These are phyloP conservation scores for Globisporangium ultimum DNA, from an alignment of 352 stramenopile species.

Conservation along the genomic window DNA sequence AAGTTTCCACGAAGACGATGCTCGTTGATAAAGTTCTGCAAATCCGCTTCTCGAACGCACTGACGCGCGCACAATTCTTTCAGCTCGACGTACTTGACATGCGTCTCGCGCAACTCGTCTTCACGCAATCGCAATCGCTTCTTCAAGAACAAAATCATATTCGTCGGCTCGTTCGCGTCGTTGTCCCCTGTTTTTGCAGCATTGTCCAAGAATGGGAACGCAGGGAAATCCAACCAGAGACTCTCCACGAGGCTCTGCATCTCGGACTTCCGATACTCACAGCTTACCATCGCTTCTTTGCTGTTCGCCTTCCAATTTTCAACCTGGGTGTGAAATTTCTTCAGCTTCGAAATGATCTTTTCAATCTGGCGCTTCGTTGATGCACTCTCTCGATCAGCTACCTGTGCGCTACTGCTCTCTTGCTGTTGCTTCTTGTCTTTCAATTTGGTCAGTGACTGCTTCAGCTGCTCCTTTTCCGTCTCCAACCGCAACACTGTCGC, in stretches of 20 bases:
- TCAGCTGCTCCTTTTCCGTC: conserved; percentile 32
- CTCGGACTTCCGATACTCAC: conserved; percentile 18
- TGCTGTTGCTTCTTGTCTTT: conserved; percentile 8
- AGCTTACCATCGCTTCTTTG: conserved; percentile 36
- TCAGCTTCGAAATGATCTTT: conserved; percentile 32
- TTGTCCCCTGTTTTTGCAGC: conserved; percentile 6
- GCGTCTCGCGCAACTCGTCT: conserved; percentile 49
- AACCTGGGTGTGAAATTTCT: conserved; percentile 42
- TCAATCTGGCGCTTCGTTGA: conserved; percentile 34
- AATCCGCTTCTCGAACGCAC: conserved; percentile 67
- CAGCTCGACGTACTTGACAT: conserved; percentile 69
- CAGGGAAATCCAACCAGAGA: conserved; percentile 57
- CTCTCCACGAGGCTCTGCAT: conserved; percentile 36
- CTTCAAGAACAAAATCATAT: conserved; percentile 50
- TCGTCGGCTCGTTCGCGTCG: conserved; percentile 13
- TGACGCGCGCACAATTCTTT: conserved; percentile 75
- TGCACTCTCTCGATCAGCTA: conserved; percentile 13
- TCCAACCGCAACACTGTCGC: conserved; percentile 27
- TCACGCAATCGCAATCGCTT: conserved; percentile 55
- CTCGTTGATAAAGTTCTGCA: conserved; percentile 84
- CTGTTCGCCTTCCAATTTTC: conserved; percentile 53
- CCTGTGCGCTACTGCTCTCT: conserved; percentile 4
- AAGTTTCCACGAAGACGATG: conserved; percentile 71
- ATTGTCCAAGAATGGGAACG: conserved; percentile 21
- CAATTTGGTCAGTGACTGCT: conserved; percentile 25